Base-by-base conservation (phyloP, 2,329 filamentous ascomycete species). In the Aspergillus sp. region DNA sequence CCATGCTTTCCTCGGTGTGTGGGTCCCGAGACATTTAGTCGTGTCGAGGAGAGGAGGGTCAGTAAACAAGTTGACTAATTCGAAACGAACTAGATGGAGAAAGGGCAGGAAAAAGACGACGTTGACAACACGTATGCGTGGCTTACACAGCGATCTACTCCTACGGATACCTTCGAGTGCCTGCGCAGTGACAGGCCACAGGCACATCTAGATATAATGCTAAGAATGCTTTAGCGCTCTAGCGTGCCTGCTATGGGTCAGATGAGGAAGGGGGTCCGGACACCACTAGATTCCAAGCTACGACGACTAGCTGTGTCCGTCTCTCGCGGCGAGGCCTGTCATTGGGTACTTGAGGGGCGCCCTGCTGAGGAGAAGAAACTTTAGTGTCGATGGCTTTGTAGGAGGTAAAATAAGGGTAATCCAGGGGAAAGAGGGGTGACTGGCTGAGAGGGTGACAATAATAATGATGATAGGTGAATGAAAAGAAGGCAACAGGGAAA, bases 41-140 rank as follows among this genome's bases (percentile, higher is more conserved):
- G 24, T 32, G 7, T 12, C 31, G 31, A 32, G 9, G 10, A 32
- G 31, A 32, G 10, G 12, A 12, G 5, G 36, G 36, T 39, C 4
- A 6, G 36, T 39, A 14, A 14, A 42, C 36, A 18, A 16, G 14
- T n/a, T 1, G 36, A 42, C 36, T n/a, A 18, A 14, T 24, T 6
- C 24, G 24, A 6, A 4, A n/a, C 16, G 14, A 42, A 5, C 14
- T 4, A n/a, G 16, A 7, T 42, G 6, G 16, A 5, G 36, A 47
- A 47, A 22, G 45, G 42, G 14, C 10, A 45, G 24, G 24, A 45
- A 22, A 22, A 22, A 22, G 45, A 18, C 45, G 45, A 47, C 45
- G 45, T 60, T 42, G 53, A 52, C 53, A 56, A 59, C 53, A 56
- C 57, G 57, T 56, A 59, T 53, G 29, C 53, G 24, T 55, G 36